Base-by-base conservation (phyloP, 2,329 filamentous ascomycete genomes). In the Trichoderma semiorbis region DNA sequence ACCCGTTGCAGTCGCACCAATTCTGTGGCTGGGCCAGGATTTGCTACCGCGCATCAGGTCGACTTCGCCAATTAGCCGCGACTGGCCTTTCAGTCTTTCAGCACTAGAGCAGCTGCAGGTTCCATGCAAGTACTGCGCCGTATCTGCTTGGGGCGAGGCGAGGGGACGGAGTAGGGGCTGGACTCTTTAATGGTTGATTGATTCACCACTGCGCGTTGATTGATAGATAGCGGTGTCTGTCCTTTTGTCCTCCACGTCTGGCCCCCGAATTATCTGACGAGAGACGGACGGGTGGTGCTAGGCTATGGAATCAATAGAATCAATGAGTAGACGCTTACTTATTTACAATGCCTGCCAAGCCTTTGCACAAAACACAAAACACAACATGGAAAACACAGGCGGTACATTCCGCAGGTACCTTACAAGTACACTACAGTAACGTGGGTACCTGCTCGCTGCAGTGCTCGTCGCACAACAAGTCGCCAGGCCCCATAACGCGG, bases 1-100 rank as follows among this genome's bases (percentile, higher is more conserved):
- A 36, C 32, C 60, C n/a, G 10, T 34, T 60, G 18, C 28, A 60
- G 57, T 60, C 58, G 58, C 32, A 61, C 58, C 30, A 21, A 39
- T 43, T 28, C 28, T 32, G 62, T 65, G 62, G 62, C 62, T 65
- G 39, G 34, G 58, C 58, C 36, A 30, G 61, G 61, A 24, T 28
- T 26, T 43, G 34, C 21, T 64, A 26, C 61, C 34, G 34, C 36
- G 62, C 26, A 65, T 50, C 62, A 50, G 62, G 43, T 32, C 57
- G 28, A 60, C 57, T 21, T 65, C 39, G 62, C 43, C 62, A 65
- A 65, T 65, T 65, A 65, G 62, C 62, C 62, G 62, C 62, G 62
- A 50, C 26, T n/a, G 62, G 39, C 24, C 24, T 30, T 47, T 30
- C 18, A 47, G 39, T 16, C 24, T 30, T 47, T 30, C 18, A 47